Evolutionary conservation across 2,329 filamentous ascomycete genomes (phyloP).

Genomic region (Diplodia sapinea): DNA sequence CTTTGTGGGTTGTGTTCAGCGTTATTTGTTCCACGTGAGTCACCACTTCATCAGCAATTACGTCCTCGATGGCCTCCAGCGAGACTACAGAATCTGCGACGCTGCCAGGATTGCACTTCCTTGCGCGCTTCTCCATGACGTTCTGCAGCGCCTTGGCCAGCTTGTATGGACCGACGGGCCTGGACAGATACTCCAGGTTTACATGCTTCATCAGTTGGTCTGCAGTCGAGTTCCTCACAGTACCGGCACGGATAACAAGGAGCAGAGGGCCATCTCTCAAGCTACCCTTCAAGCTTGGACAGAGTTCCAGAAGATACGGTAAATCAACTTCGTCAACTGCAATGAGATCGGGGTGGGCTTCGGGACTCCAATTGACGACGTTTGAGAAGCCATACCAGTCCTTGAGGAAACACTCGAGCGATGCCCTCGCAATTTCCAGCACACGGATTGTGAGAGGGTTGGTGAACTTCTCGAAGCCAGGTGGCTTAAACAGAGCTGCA

Average conservation of each 20-base stretch:
- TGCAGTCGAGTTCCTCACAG: conserved; percentile 23
- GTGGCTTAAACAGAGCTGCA: conserved; percentile 32
- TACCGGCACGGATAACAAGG: conserved; percentile 13
- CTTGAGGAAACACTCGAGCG: conserved; percentile 33
- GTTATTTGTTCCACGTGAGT: conserved; percentile 33
- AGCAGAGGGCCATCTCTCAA: conserved; percentile 14
- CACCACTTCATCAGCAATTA: conserved; percentile 20
- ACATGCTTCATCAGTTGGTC: conserved; percentile 32
- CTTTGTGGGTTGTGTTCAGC: conserved; percentile 21
- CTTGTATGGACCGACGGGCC: conserved; percentile 50
- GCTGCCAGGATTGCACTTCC: conserved; percentile 11
- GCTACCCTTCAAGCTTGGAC: neutral
- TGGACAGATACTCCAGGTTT: conserved; percentile 45
- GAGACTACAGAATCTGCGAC: conserved; percentile 2
- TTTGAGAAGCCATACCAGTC: conserved; percentile 35
- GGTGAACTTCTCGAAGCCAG: conserved; percentile 9
- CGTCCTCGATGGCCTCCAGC: neutral
- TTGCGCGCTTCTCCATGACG: conserved; percentile 37
- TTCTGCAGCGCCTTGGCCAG: conserved; percentile 45
- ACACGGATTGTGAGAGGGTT: neutral
- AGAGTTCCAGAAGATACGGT: conserved; percentile 24
- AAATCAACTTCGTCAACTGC: conserved; percentile 35
- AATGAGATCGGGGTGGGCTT: conserved; percentile 32
- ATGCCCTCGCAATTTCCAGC: neutral
- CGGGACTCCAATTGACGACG: conserved; percentile 30